phyloP scores from a whole-genome alignment of 1,284 basidiomycete genomes.

The Anthracocystis panici-leucophaei region DNA sequence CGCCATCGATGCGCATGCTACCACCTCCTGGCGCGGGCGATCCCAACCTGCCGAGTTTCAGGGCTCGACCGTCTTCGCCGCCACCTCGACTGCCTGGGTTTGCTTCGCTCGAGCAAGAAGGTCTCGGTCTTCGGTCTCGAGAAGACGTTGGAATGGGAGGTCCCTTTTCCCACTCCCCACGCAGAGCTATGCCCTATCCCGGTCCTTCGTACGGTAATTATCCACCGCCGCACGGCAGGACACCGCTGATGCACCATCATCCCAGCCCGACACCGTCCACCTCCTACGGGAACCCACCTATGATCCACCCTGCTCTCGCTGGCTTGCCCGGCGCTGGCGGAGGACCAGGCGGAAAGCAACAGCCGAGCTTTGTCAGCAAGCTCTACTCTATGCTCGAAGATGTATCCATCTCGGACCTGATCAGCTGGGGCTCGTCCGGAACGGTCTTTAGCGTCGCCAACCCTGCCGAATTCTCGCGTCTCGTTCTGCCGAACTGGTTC shows the following conservation, averaged over 20 bases:
- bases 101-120: conserved; percentile 41
- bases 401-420: conserved; percentile 56
- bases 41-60: conserved; percentile 22
- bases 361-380: conserved; percentile 63
- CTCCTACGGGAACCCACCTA: conserved; percentile 55
- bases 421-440: conserved; percentile 58
- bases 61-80: conserved; percentile 27
- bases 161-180: conserved; percentile 30
- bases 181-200: conserved; percentile 32
- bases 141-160: conserved; percentile 20
- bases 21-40: conserved; percentile 28
- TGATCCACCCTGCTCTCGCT: conserved; percentile 59
- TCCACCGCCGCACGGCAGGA: conserved; percentile 25
- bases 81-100: conserved; percentile 47
- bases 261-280: conserved; percentile 36
- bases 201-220: conserved; percentile 30
- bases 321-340: conserved; percentile 56
- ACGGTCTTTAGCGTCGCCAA: conserved; percentile 63
- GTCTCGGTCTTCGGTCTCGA: conserved; percentile 22
- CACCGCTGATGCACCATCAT: conserved; percentile 40
- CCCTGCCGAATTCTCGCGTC: conserved; percentile 61
- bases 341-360: conserved; percentile 60
- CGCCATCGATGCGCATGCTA: conserved; percentile 40
- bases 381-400: conserved; percentile 67
- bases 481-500: conserved; percentile 65